Base-by-base conservation (phyloP, 805 yeast species). In the Nakazawaea ambrosiae region DNA sequence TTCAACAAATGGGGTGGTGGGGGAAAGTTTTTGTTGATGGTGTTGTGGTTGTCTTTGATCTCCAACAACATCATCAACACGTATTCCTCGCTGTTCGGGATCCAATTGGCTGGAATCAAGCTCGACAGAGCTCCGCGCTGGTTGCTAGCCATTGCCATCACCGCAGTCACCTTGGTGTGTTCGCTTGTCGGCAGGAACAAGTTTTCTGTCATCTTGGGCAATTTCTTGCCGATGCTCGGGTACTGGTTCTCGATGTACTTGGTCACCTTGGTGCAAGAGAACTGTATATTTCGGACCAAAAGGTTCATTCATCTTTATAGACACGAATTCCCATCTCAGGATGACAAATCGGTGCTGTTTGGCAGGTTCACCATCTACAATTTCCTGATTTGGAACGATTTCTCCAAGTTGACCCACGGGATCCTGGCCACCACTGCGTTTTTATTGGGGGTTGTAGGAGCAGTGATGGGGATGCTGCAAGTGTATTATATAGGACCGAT, bases 191-290 rank as follows among this genome's bases (percentile, higher is more conserved):
- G 96, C 9, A 69, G 81, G 48, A 62, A 80, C 52, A 78, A 79
- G 48, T 81, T 87, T 53, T 66, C 85, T 40, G 66, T 75, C 3
- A 84, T 87, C 42, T 62, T 86, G 47, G 77, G 86, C 9, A 86
- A 86, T 50, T 86, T 86, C 58, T 63, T 86, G 49, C 95, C 96
- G 8, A 86, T 86, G 95, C 73, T 86, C 41, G 95, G 95, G 2
- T 86, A 86, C 60, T 86, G 96, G 96, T 74, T 84, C 39, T 75
- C 89, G 41, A 83, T 86, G 61, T 87, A 86, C 55, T 74, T 80
- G 49, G 70, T 74, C n/a, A 54, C 86, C 31, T 58, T 85, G 24
- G 42, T 84, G 3, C 85, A 82, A 46, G 96, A 86, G 54, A 84
- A 84, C 50, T 40, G 68, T 4, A 66, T 85, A 14, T 86, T 86